Evolutionary conservation across 2,329 filamentous ascomycete species (phyloP), one percentile per base, ranked within the genome.

Genomic region (Pseudogymnoascus destructans): DNA sequence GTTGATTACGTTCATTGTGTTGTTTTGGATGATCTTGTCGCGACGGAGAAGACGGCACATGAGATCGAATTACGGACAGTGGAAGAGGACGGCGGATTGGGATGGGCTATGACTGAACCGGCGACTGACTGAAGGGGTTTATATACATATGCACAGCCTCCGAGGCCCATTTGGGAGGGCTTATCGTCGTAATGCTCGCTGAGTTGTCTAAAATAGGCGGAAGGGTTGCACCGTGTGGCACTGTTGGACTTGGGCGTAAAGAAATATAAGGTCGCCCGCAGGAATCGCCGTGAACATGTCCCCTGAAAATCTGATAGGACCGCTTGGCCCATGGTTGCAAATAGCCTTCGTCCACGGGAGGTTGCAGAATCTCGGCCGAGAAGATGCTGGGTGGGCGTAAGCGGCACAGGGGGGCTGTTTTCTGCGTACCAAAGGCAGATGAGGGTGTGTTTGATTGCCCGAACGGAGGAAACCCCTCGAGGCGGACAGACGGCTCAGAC

Each of bases 1-100:
- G 54, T 36, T 56, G 27, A 56, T 36, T 35, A 56, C 54, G 54
- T 56, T 56, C 54, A 56, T 56, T 56, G 54, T 36, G 54, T 33
- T 36, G 30, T 56, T 56, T 35, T 56, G 54, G 27, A 56, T 36
- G 33, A 35, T 9, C 7, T 56, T 56, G 17, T 56, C 11, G 11
- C 30, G 42, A 17, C 42, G 42, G n/a, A 52, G 23, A 27, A 52
- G 42, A 52, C n/a, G 30, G 42, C 42, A 52, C 42, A 52, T 52
- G 42, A 13, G 42, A 52, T 52, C 42, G 23, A 52, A 17, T 27
- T 52, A 52, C 23, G 23, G 17, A 6, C 23, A 52, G 42, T 10
- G 17, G 6, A 52, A 17, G 42, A 30, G n/a, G 23, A 52, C 17
- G 23, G 9, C 2, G 23, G 42, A 23, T 11, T 27, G 23, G 23